Evolutionary conservation across 2,329 filamentous ascomycete species (phyloP), one percentile per base, ranked within the genome.

Genomic region (Dactylellina drechsleri): DNA sequence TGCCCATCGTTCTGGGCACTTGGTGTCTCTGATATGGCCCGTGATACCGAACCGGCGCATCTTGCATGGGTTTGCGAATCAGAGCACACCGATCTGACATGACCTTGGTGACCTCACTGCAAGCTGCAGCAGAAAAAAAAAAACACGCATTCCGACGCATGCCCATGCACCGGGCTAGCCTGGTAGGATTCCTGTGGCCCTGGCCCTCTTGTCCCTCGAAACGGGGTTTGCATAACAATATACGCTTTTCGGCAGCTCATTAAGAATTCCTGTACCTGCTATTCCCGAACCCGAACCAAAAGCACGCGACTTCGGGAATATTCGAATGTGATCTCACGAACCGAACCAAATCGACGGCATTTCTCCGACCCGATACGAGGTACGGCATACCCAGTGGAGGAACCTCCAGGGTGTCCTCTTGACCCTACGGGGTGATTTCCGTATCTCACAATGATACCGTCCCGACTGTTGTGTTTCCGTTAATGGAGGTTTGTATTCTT

Each of bases 301-400:
- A 36, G 16, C 66, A 50, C 66, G 65, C 53, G 65, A 67, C 70
- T 64, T 74, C 70, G 70, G 70, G 64, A 67, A n/a, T n/a, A n/a
- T n/a, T n/a, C n/a, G n/a, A n/a, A 74, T 67, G 50, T 47, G 31
- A 65, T 57, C 12, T 26, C 16, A 49, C 56, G 47, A 61, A 68
- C 31, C 62, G 56, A 31, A 58, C 50, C 56, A 26, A 15, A 52
- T 49, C 5, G 64, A 67, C 70, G 70, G 70, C 70, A 59, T 74
- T 74, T 52, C 70, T 57, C 70, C 70, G 70, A 74, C 57, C 70
- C 70, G 70, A 74, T 52, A 53, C 49, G 23, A 58, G 15, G 20
- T 43, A 50, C 43, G 47, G 31, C 40, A 18, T 45, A 26, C 28
- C 13, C 16, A 31, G 31, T 13, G 54, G 12, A 58, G 15, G 15